Evolutionary conservation across 2,329 filamentous ascomycete species (phyloP).

Genomic region (Tolypocladium tundrense): DNA sequence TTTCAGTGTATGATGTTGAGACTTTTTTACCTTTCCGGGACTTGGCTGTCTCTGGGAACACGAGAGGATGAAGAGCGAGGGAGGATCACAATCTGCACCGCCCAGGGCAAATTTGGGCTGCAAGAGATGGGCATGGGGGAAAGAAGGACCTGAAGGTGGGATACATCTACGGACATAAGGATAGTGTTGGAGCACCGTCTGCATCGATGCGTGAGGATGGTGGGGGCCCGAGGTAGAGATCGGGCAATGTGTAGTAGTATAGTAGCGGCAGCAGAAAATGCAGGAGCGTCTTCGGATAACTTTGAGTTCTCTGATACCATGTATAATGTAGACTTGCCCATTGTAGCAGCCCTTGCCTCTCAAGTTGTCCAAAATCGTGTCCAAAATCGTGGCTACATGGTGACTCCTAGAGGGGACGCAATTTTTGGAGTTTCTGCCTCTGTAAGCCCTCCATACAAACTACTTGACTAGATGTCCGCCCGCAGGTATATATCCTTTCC

Average conservation of each 20-base stretch:
- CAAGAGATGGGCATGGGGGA: background rate
- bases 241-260: background rate
- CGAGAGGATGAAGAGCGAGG: background rate
- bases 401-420: background rate
- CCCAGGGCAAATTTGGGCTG: background rate
- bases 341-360: background rate
- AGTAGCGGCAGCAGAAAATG: background rate
- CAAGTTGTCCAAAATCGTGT: background rate
- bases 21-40: slow-evolving; percentile 4
- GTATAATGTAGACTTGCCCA: background rate
- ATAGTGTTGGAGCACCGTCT: background rate
- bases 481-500: background rate
- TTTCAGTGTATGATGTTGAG: slow-evolving; percentile 22
- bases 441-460: background rate
- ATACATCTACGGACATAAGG: background rate
- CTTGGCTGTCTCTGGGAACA: background rate
- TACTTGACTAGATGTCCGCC: background rate
- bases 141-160: background rate
- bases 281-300: background rate
- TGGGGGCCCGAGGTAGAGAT: background rate
- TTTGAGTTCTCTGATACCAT: background rate
- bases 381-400: background rate
- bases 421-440: background rate
- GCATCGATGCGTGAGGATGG: background rate
- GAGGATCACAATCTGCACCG: background rate